Evolutionary conservation across 179 eudicot genomes (phyloP), one percentile per base, ranked within the genome.

Genomic region (Gypsophila paniculata): DNA sequence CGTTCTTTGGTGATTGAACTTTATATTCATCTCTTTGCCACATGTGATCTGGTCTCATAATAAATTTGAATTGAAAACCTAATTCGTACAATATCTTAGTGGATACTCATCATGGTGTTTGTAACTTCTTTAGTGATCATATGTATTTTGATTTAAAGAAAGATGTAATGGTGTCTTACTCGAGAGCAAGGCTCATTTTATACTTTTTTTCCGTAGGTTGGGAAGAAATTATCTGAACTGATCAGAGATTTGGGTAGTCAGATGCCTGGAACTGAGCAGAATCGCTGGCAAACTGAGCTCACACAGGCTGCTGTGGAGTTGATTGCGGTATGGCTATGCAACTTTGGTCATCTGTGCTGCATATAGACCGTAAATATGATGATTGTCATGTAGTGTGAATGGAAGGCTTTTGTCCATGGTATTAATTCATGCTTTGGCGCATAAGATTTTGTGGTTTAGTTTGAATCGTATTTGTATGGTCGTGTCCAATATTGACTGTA

Each of bases 241-340:
- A 92, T 95, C 73, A 88, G 97, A 77, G 99, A 95, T 86, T 73
- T 89, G 72, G 91, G 97, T 57, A 81, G 86, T 76, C 99, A 88
- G 82, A 78, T 86, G 39, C 74, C 91, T 59, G 98, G 89, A 73
- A 82, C 86, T 71, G 95, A 89, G 81, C 92, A 87, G 71, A 84
- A 82, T 79, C 84, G 96, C 80, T 95, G 99, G 99, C 93, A 95
- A 77, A 84, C 88, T 51, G 99, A 95, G 79, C 96, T 95, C 49
- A 78, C 90, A 38, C 98, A 90, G 75, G 98, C 90, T 78, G 90
- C 99, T 38, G 85, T 92, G 75, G 99, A 95, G 88, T 80, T 95
- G 69, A 95, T 95, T 74, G 91, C 87, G 85, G 99, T 95, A 85
- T 68, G 89, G 38, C 36, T 22, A 15, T 23, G 49, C 52, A 61